phyloP scores from a whole-genome alignment of 2,329 filamentous ascomycete genomes.

The Aspergillus puulaauensis region DNA sequence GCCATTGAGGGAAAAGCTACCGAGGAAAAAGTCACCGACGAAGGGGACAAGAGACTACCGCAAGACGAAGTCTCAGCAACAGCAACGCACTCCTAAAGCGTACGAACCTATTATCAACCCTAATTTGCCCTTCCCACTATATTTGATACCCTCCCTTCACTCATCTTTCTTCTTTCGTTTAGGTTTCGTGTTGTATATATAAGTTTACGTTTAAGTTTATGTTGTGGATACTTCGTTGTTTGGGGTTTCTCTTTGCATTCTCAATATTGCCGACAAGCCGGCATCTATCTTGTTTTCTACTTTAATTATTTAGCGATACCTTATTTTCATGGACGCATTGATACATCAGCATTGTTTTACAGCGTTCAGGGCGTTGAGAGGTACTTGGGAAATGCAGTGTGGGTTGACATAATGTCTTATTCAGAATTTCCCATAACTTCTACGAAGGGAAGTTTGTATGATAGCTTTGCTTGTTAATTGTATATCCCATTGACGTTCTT shows the following conservation, averaged over 20 bases:
- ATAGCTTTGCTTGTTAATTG: background rate
- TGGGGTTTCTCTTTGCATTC: background rate
- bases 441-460: background rate
- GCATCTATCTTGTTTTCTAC: background rate
- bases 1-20: background rate
- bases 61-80: background rate
- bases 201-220: background rate
- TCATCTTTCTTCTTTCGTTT: background rate
- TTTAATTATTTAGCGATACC: background rate
- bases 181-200: background rate
- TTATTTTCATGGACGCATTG: background rate
- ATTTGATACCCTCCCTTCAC: background rate
- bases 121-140: background rate
- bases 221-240: background rate
- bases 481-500: background rate
- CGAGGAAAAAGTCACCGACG: background rate
- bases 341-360: background rate
- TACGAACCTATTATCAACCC: background rate
- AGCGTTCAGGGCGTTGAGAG: background rate
- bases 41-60: background rate
- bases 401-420: background rate
- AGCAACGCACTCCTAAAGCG: background rate
- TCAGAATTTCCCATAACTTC: background rate
- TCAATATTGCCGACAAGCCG: background rate
- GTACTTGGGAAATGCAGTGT: background rate